A percentile compares a stretch with the other conserved stretches of the same genome.
Conservation (phyloP, 345 rosid genomes). For the Ailanthus altissimus region DNA sequence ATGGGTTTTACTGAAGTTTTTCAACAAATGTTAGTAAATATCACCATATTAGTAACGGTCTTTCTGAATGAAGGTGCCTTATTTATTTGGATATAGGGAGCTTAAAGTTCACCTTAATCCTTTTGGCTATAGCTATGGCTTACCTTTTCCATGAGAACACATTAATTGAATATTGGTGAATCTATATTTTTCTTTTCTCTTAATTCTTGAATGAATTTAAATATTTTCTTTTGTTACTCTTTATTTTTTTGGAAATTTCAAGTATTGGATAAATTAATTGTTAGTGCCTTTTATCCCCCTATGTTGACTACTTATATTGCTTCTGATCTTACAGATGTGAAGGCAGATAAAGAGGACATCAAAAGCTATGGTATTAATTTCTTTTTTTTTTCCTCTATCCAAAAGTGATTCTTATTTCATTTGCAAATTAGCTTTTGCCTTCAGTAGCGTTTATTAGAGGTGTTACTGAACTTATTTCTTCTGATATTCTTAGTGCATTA, state of each 20-base stretch:
- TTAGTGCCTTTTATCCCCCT: conserved; percentile 4
- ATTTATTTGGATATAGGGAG: not conserved
- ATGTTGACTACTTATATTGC: conserved; percentile 21
- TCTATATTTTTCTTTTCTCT: conserved; percentile 2
- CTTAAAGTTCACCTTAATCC: not conserved
- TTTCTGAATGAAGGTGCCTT: not conserved
- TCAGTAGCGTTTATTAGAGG: not conserved
- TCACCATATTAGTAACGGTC: not conserved
- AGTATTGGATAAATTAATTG: conserved; percentile 1
- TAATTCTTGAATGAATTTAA: not conserved
- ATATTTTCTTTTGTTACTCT: not conserved
- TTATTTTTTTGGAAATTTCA: not conserved
- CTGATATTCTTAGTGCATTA: not conserved
- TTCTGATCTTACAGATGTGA: conserved; percentile 58
- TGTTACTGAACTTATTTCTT: conserved; percentile 11
- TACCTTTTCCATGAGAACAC: not conserved
- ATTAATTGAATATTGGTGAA: not conserved
- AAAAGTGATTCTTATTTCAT: not conserved
- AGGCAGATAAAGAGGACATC: conserved; percentile 79
- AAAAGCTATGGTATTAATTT: conserved; percentile 60
- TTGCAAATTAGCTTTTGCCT: not conserved
- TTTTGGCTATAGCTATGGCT: not conserved
- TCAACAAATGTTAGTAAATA: not conserved
- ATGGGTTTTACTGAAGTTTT: not conserved
- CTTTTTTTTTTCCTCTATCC: not conserved